Conservation (phyloP, 225 moss, liverwort and hornwort genomes). For the Neckera pumila region DNA sequence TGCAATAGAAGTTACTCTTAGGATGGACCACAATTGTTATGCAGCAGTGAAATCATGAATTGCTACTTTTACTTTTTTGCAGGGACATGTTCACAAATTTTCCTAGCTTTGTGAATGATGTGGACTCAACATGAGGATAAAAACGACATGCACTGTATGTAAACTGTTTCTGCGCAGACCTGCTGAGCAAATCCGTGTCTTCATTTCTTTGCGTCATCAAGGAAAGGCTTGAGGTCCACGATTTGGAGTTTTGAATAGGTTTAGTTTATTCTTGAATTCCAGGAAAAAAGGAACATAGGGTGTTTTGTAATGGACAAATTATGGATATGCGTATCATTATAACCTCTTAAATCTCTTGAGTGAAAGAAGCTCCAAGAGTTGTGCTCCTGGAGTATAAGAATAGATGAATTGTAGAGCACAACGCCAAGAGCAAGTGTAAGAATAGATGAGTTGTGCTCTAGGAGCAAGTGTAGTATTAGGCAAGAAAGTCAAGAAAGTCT, state of each 20-base stretch:
- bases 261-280: background rate
- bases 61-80: background rate
- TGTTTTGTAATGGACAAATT: background rate
- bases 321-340: background rate
- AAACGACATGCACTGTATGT: background rate
- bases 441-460: background rate
- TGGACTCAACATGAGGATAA: background rate
- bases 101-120: constrained; percentile 17
- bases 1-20: too few relatives aligned
- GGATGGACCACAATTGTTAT: background rate
- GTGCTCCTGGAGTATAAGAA: too few relatives aligned
- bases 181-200: background rate
- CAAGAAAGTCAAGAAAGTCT: background rate
- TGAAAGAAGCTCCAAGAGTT: background rate
- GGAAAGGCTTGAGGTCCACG: background rate
- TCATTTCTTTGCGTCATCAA: background rate
- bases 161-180: background rate
- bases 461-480: too few relatives aligned
- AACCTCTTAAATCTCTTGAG: background rate
- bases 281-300: background rate
- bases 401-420: background rate
- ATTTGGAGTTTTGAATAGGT: background rate
- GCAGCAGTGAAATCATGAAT: background rate
- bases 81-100: constrained; percentile 9
- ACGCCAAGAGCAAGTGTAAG: background rate